Evolutionary conservation across 2,329 filamentous ascomycete species (phyloP), one percentile per base, ranked within the genome.

Genomic region (Diaporthe amygdali): DNA sequence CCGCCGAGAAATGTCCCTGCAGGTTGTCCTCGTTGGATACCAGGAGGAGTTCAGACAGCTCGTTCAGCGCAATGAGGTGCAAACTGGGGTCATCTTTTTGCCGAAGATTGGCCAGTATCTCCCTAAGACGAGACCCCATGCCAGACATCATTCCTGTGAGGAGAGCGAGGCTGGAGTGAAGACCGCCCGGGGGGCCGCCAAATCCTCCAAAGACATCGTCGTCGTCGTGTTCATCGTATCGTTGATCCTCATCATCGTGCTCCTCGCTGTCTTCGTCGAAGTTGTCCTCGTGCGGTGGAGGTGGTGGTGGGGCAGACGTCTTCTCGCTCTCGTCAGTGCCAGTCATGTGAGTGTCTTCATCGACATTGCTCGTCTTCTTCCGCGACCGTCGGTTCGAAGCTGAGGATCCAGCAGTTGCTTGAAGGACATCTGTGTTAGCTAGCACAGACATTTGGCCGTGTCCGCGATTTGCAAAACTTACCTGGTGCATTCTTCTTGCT

Each of bases 1-100:
- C 96, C 2, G 96, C 94, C 0, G 94, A 94, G 80, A 99, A 98
- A 78, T 98, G 94, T 5, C 96, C 96, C 2, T 96, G 94, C 14
- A 99, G 88, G 75, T 97, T 98, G 79, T 99, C 96, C 82, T 99
- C 96, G 75, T 96, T 98, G 14, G 96, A 97, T 46, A 99, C 94
- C 37, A 99, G 86, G 6, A 99, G 86, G 68, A 98, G 92, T 81
- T 99, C 95, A 0, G 96, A 97, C 8, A 99, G 86, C 76, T 98
- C 96, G 81, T 97, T 94, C 37, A 99, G 85, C 34, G 96, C 96
- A 77, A 98, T 95, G 75, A 97, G 87, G 83, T 99, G 97, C 47
- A 96, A 84, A 0, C 95, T 95, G 7, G 92, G 90, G 74, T 98
- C 94, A 56, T 96, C 94, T 79, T 95, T 96, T 76, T 93, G 91